Evolutionary conservation across 1,139 yeast genomes (phyloP).

Genomic region (Magnusiomyces magnusii): DNA sequence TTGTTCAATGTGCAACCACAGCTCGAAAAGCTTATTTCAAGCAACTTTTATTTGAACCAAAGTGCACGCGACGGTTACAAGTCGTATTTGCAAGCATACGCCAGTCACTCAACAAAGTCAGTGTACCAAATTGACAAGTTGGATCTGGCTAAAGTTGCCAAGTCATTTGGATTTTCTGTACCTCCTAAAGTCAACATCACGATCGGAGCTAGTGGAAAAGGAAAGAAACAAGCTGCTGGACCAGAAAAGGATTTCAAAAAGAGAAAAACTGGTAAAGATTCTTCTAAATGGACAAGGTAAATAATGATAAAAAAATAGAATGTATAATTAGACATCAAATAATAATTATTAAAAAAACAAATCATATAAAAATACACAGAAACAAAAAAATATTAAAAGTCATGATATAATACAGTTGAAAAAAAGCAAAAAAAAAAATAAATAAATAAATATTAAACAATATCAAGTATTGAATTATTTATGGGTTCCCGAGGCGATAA

Average conservation of each 20-base stretch:
- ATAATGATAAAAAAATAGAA: too few species aligned
- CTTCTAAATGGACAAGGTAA: conserved; percentile 7
- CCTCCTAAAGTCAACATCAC: conserved; percentile 98
- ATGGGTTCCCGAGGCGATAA: too few species aligned
- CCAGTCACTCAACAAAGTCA: conserved; percentile 91
- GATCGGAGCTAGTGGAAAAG: conserved; percentile 79
- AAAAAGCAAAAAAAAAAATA: background rate
- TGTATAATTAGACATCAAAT: too few species aligned
- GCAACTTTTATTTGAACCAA: conserved; percentile 90
- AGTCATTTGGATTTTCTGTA: conserved; percentile 86
- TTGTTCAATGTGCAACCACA: conserved; percentile 95
- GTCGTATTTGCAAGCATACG: conserved; percentile 92
- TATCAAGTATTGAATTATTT: background rate
- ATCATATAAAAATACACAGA: background rate
- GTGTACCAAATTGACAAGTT: conserved; percentile 94
- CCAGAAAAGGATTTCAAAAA: conserved; percentile 6
- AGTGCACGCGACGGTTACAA: conserved; percentile 97
- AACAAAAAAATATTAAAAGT: background rate
- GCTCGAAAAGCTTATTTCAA: conserved; percentile 80
- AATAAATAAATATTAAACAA: background rate
- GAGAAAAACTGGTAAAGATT: conserved; percentile 12
- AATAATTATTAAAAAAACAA: background rate
- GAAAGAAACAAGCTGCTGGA: conserved; percentile 8
- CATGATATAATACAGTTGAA: background rate
- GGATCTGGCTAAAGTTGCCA: conserved; percentile 90